Evolutionary conservation across 345 rosid species (phyloP).

Genomic region (Eucalyptus erythrocorys): DNA sequence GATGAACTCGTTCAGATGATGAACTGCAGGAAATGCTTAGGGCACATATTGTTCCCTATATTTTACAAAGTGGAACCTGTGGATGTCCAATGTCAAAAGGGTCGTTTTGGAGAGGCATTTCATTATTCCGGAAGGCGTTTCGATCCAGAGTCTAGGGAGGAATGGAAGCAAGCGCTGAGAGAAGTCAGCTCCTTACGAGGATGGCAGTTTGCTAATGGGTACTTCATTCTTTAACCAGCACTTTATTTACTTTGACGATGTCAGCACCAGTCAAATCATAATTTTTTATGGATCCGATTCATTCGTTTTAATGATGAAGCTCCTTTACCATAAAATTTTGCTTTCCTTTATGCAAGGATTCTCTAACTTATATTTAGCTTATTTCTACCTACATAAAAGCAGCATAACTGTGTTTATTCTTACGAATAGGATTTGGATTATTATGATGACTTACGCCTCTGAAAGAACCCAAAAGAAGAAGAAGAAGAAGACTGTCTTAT

Average conservation of each 20-base stretch:
- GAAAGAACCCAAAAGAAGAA: too few relatives aligned
- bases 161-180: background rate
- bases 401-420: too few relatives aligned
- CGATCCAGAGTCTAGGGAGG: background rate
- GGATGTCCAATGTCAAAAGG: background rate
- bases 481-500: too few relatives aligned
- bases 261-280: background rate
- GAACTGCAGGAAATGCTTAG: background rate
- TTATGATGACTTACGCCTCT: too few relatives aligned
- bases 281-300: background rate
- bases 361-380: too few relatives aligned
- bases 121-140: background rate
- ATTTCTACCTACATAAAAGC: too few relatives aligned
- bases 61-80: background rate
- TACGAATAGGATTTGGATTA: too few relatives aligned
- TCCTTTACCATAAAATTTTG: background rate
- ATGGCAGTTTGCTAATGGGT: background rate
- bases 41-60: background rate
- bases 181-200: background rate
- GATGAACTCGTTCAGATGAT: background rate
- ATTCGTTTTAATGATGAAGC: background rate
- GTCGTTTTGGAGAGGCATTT: background rate
- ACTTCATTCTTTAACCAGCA: background rate
- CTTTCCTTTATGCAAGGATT: too few relatives aligned
- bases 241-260: background rate